Conservation (phyloP, 78 protist genomes). For the Dictyostelium intermedium region DNA sequence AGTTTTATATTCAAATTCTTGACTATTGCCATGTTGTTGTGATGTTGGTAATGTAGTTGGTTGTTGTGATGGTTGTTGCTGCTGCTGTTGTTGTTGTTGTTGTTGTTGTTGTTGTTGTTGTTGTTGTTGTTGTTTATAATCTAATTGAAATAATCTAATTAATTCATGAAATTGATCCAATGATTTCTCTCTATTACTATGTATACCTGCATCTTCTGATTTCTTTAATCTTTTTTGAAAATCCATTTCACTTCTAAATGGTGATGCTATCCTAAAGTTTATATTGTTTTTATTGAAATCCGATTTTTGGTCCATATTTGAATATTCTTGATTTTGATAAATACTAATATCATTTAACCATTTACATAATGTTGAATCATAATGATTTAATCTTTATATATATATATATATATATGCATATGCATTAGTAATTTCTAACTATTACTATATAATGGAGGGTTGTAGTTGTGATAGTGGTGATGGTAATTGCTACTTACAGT, state of each 20-base stretch:
- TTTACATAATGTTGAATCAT: neutral
- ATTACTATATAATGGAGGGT: too few relatives aligned
- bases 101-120: neutral
- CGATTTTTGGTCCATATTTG: neutral
- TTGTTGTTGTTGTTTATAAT: neutral
- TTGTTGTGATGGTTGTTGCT: neutral
- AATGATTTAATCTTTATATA: constrained; percentile 16
- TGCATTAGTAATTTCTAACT: too few relatives aligned
- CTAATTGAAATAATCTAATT: constrained; percentile 9
- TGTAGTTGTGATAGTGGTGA: neutral
- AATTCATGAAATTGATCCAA: constrained; percentile 41
- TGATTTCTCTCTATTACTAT: constrained; percentile 39
- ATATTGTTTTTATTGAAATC: neutral
- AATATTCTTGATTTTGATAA: neutral
- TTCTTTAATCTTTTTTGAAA: constrained; percentile 41
- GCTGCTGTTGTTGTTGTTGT: neutral
- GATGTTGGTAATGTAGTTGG: neutral
- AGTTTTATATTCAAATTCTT: neutral
- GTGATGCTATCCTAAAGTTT: constrained; percentile 4
- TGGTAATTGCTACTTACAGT: constrained; percentile 2
- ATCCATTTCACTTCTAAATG: constrained; percentile 45
- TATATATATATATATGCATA: too few relatives aligned
- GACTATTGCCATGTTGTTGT: neutral
- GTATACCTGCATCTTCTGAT: constrained; percentile 5
- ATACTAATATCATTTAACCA: neutral